phyloP scores from a whole-genome alignment of 371 early-diverging fungal genomes.

The Actinomortierella wolfii region DNA sequence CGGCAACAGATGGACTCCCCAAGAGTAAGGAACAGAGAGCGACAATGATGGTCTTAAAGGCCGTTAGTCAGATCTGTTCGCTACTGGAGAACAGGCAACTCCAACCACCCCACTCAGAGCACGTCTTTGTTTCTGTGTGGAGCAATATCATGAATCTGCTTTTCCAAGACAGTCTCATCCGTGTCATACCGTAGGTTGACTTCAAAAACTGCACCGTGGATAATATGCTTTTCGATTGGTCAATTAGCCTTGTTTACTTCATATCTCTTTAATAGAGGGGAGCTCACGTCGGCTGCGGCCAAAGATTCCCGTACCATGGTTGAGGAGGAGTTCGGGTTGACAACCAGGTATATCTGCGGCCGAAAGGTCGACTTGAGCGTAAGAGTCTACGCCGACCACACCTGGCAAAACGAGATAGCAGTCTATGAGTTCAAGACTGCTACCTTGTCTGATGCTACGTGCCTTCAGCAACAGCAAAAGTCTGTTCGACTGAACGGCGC shows the following conservation, averaged over 20 bases:
- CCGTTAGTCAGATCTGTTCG: conserved; percentile 1
- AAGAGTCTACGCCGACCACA: conserved; percentile 6
- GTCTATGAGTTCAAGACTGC: conserved; percentile 19
- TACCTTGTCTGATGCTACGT: neutral
- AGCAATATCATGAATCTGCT: conserved; percentile 3
- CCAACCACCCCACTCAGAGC: conserved; percentile 8
- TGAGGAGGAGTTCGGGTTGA: conserved; percentile 14
- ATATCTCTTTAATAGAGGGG: conserved; percentile 6
- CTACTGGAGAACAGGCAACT: neutral
- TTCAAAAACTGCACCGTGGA: no score
- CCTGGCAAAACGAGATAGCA: conserved; percentile 9
- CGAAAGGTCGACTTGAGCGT: conserved; percentile 23
- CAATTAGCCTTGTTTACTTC: no score
- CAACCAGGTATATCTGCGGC: conserved; percentile 6
- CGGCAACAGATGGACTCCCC: no score
- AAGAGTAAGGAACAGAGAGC: no score
- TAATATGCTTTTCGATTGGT: no score
- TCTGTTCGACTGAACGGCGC: conserved; percentile 23
- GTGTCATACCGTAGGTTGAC: conserved; percentile 2
- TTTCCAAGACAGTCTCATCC: neutral
- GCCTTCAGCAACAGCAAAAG: conserved; percentile 19
- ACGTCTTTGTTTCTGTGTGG: conserved; percentile 15
- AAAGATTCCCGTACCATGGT: neutral
- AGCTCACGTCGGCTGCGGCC: conserved; percentile 8
- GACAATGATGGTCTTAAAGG: no score